Evolutionary conservation across 208 protist species (phyloP).

Genomic region (Trypanosoma brucei): DNA sequence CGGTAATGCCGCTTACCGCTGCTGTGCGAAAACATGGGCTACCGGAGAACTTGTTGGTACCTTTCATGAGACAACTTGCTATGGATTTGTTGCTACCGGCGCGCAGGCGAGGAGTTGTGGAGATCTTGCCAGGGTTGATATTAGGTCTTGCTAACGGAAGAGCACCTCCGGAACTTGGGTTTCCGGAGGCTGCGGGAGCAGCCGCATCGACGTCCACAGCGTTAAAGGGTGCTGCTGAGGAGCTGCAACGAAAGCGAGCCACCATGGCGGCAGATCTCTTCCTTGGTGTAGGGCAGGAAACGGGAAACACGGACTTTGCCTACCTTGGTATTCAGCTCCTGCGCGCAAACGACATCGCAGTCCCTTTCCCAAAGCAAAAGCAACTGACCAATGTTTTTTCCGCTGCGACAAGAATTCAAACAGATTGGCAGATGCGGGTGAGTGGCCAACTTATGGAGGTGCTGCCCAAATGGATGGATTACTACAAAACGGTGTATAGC

Average conservation of each 20-base stretch:
- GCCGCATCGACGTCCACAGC: not conserved
- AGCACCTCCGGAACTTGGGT: conserved; percentile 48
- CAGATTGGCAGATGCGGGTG: conserved; percentile 73
- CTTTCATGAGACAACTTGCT: conserved; percentile 68
- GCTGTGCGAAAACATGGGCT: conserved; percentile 49
- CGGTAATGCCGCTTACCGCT: conserved; percentile 48
- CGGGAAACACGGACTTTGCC: conserved; percentile 73
- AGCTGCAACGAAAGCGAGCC: conserved; percentile 39
- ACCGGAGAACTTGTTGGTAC: conserved; percentile 53
- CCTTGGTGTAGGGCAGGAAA: conserved; percentile 65
- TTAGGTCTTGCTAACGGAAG: conserved; percentile 73
- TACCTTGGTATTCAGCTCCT: conserved; percentile 81
- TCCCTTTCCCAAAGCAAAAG: conserved; percentile 76
- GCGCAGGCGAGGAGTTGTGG: conserved; percentile 38
- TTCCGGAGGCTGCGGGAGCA: conserved; percentile 20
- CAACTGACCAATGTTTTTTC: conserved; percentile 83
- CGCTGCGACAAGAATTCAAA: conserved; percentile 63
- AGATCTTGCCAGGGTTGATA: conserved; percentile 62
- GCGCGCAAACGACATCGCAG: conserved; percentile 68
- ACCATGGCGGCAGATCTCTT: conserved; percentile 57
- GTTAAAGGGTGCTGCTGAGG: conserved; percentile 1
- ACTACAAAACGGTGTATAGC: conserved; percentile 44
- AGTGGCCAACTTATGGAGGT: conserved; percentile 58
- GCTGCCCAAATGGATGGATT: conserved; percentile 60
- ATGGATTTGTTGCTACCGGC: conserved; percentile 62